Conservation (phyloP, 805 yeast genomes). For the Vanderwaltozyma verrucispora region DNA sequence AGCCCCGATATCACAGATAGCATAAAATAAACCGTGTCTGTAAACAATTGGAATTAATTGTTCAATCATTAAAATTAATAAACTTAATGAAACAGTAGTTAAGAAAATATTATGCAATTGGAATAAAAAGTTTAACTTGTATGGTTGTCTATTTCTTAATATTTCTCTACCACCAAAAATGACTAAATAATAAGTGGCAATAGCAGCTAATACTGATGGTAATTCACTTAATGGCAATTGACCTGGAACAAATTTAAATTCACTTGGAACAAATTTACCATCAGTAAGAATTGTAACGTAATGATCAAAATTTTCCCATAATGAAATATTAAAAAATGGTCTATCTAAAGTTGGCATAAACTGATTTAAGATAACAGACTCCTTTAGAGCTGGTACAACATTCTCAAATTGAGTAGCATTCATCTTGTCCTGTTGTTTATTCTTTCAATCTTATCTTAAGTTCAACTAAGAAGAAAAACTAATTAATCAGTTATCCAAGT, state of each 20-base stretch:
- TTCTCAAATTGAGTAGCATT: conserved; percentile 9
- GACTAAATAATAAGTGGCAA: conserved; percentile 61
- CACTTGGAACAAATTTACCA: conserved; percentile 26
- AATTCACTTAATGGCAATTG: conserved; percentile 59
- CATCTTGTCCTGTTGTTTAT: conserved; percentile 4
- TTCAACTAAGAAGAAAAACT: too few relatives aligned
- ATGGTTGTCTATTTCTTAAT: conserved; percentile 48
- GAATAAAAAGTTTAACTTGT: conserved; percentile 65
- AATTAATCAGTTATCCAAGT: too few relatives aligned
- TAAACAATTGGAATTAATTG: conserved; percentile 73
- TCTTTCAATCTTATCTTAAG: too few relatives aligned
- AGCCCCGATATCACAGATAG: conserved; percentile 68
- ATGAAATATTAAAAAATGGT: conserved; percentile 27
- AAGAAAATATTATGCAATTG: conserved; percentile 77
- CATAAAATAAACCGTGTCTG: conserved; percentile 69
- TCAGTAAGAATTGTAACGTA: conserved; percentile 12
- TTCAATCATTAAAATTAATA: conserved; percentile 66
- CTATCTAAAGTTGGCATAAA: conserved; percentile 26
- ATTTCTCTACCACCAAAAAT: conserved; percentile 79
- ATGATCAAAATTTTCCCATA: conserved; percentile 24
- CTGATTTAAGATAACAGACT: conserved; percentile 12
- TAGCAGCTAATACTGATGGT: conserved; percentile 45
- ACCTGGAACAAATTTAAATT: conserved; percentile 58
- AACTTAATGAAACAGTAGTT: conserved; percentile 54
- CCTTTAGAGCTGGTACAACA: conserved; percentile 13